Percentiles rank a stretch among this genome's conserved stretches.
These are phyloP conservation scores for Arbutus unedo DNA, from an alignment of 148 eudicot genomes.

Conservation along the genomic window DNA sequence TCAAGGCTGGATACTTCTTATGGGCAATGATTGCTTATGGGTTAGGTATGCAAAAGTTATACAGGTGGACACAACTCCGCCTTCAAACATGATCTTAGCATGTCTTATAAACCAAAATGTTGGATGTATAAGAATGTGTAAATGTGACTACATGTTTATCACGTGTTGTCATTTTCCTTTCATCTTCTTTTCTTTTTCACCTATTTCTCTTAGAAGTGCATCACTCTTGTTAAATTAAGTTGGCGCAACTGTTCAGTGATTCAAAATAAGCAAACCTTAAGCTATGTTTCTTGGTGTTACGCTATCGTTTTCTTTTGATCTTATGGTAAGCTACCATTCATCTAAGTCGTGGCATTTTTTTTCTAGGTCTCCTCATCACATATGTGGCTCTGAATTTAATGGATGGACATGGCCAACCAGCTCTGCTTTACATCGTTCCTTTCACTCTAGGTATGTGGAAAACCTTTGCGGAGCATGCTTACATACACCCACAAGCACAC, in stretches of 20 bases:
- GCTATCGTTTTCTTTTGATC: neutral
- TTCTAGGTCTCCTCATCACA: conserved; percentile 77
- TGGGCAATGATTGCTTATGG: conserved; percentile 97
- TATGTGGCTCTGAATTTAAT: conserved; percentile 96
- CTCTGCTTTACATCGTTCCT: conserved; percentile 97
- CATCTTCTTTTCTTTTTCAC: neutral
- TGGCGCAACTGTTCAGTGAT: neutral
- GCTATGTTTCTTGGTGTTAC: neutral
- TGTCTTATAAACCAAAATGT: neutral
- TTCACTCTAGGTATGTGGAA: conserved; percentile 71
- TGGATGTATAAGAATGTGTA: neutral
- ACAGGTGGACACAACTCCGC: neutral
- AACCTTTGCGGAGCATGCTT: neutral
- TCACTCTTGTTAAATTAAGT: neutral
- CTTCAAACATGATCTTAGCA: neutral
- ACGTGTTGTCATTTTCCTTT: neutral
- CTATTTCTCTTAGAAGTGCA: neutral
- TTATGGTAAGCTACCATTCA: neutral
- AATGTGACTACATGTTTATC: neutral
- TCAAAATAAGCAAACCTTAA: neutral
- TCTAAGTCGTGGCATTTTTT: neutral
- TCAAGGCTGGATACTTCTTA: conserved; percentile 77
- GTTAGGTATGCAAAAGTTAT: conserved; percentile 45
- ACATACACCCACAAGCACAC: neutral
- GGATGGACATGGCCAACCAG: conserved; percentile 99